Evolutionary conservation across 2,329 filamentous ascomycete genomes (phyloP).

Genomic region (Neospermospora avenae): DNA sequence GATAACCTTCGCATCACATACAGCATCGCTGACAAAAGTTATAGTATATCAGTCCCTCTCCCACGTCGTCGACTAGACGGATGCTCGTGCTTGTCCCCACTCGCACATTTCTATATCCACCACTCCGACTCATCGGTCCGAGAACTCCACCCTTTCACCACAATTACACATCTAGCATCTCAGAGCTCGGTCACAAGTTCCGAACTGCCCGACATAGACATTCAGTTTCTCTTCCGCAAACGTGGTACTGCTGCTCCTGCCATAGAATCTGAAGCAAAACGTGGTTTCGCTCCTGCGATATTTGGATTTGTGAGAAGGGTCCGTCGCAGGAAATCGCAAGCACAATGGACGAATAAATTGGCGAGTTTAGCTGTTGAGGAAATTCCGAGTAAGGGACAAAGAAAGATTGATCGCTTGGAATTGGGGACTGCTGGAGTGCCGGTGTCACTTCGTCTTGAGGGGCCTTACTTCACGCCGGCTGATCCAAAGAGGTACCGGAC

Average conservation of each 20-base stretch:
- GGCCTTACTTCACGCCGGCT: conserved; percentile 32
- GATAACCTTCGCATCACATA: background rate
- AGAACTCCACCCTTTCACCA: conserved; percentile 34
- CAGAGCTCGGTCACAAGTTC: conserved; percentile 12
- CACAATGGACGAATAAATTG: conserved; percentile 5
- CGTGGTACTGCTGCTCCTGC: background rate
- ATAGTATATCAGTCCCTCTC: conserved; percentile 23
- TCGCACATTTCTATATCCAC: conserved; percentile 33
- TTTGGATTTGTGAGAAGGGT: conserved; percentile 1
- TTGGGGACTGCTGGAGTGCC: background rate
- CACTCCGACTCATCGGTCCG: conserved; percentile 28
- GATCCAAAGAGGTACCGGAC: conserved; percentile 26
- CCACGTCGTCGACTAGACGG: conserved; percentile 28
- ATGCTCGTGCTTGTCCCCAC: conserved; percentile 28
- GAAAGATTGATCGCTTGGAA: background rate
- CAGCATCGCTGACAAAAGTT: background rate
- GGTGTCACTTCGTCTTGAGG: conserved; percentile 24
- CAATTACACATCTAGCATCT: conserved; percentile 21
- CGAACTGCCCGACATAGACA: conserved; percentile 17
- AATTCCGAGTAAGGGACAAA: background rate
- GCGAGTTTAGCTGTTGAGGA: background rate
- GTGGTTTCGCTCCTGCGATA: background rate
- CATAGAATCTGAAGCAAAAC: background rate
- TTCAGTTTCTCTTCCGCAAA: conserved; percentile 9
- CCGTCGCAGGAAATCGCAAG: background rate